phyloP scores from a whole-genome alignment of 495 filamentous ascomycete genomes.

The Penicillium fimorum region DNA sequence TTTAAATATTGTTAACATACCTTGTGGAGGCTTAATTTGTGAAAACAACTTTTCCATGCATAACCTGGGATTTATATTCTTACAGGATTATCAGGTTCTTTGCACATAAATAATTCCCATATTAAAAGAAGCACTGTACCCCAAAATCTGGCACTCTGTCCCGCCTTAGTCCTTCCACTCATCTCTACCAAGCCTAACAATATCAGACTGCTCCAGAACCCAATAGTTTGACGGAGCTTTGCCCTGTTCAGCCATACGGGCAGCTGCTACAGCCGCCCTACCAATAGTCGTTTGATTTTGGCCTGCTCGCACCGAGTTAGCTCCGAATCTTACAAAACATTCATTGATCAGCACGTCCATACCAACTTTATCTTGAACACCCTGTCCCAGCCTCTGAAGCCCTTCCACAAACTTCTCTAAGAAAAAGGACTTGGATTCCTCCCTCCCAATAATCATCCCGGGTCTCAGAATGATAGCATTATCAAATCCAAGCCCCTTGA shows the following conservation, averaged over 20 bases:
- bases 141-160: background rate
- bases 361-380: conserved; percentile 36
- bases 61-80: too few species aligned
- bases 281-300: conserved; percentile 37
- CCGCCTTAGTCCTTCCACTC: conserved; percentile 32
- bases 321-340: background rate
- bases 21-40: too few species aligned
- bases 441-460: conserved; percentile 40
- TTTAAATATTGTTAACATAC: too few species aligned
- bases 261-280: conserved; percentile 40
- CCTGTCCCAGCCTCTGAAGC: conserved; percentile 27
- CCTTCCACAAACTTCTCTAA: conserved; percentile 30
- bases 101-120: background rate
- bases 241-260: conserved; percentile 30
- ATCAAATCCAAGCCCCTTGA: conserved; percentile 37
- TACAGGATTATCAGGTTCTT: too few species aligned
- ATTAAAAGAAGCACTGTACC: background rate
- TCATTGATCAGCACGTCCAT: conserved; percentile 9
- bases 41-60: too few species aligned
- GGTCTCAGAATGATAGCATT: conserved; percentile 38
- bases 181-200: conserved; percentile 35
- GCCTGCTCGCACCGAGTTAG: conserved; percentile 17
- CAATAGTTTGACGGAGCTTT: conserved; percentile 38
- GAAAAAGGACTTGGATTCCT: conserved; percentile 30
- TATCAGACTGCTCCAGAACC: conserved; percentile 36